A percentile compares a stretch with the other conserved stretches of the same genome.
phyloP scores from a whole-genome alignment of 305 asterid genomes.

The Plantago coronopus region DNA sequence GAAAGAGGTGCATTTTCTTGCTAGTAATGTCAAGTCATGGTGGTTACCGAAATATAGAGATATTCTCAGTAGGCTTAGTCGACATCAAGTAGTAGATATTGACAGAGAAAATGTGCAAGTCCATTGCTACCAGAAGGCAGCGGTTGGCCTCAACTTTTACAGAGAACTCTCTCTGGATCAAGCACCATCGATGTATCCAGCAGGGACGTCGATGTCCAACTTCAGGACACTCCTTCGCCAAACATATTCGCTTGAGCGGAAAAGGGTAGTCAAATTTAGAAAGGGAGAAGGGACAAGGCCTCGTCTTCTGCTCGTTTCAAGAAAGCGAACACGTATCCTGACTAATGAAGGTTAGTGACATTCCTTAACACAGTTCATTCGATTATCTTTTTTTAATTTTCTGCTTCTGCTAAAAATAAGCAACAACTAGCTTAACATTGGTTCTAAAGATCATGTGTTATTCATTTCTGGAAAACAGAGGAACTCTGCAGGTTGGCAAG shows the following conservation, averaged over 20 bases:
- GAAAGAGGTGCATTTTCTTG: constrained; percentile 50
- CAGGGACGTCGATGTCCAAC: constrained; percentile 30
- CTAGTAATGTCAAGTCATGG: constrained; percentile 50
- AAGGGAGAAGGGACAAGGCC: constrained; percentile 31
- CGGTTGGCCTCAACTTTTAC: constrained; percentile 42
- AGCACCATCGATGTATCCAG: constrained; percentile 21
- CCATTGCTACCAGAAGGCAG: constrained; percentile 48
- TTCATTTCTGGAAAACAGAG: neutral
- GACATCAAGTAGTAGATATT: constrained; percentile 37
- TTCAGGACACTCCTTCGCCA: constrained; percentile 52
- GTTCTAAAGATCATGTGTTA: neutral
- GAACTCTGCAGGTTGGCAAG: constrained; percentile 30
- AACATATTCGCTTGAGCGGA: constrained; percentile 42
- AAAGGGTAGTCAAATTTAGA: constrained; percentile 19
- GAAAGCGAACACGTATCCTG: constrained; percentile 43
- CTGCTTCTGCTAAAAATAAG: too few relatives aligned
- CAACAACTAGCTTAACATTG: too few relatives aligned
- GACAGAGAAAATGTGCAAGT: constrained; percentile 36
- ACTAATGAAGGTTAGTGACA: constrained; percentile 32
- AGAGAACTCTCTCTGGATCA: constrained; percentile 43
- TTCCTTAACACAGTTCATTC: neutral
- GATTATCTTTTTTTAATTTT: too few relatives aligned
- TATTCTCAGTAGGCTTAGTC: constrained; percentile 35
- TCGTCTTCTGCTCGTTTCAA: constrained; percentile 58
- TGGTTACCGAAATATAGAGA: constrained; percentile 44